These are phyloP conservation scores for Hypoxylon sp. DNA, from an alignment of 2,329 filamentous ascomycete species.

Conservation along the genomic window DNA sequence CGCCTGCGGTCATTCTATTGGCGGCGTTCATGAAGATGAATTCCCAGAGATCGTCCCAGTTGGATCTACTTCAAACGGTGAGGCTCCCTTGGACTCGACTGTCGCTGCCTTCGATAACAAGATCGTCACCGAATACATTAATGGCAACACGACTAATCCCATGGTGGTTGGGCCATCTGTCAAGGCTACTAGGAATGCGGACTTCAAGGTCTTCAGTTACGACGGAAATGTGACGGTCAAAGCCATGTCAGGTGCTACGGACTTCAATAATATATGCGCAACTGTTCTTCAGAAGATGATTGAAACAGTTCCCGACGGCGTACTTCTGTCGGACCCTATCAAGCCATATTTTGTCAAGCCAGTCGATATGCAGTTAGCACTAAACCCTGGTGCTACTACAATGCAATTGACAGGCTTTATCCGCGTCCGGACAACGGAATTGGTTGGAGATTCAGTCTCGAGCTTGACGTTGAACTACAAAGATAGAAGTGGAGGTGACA, in stretches of 20 bases:
- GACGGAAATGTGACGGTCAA: conserved; percentile 70
- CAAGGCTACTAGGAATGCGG: conserved; percentile 63
- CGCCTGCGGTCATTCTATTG: conserved; percentile 74
- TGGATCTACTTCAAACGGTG: conserved; percentile 61
- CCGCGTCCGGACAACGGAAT: conserved; percentile 68
- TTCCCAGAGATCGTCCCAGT: conserved; percentile 67
- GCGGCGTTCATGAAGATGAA: conserved; percentile 69
- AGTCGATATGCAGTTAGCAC: conserved; percentile 68
- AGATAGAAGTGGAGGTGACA: conserved; percentile 65
- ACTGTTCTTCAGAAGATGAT: conserved; percentile 72
- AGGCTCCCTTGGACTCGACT: conserved; percentile 64
- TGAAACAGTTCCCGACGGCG: conserved; percentile 68
- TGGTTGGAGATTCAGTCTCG: conserved; percentile 60
- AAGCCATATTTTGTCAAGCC: conserved; percentile 73
- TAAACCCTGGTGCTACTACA: conserved; percentile 63
- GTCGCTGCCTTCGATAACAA: conserved; percentile 68
- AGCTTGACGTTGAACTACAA: conserved; percentile 69
- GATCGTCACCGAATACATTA: conserved; percentile 70
- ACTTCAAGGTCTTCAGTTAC: conserved; percentile 69
- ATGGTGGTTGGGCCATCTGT: conserved; percentile 68
- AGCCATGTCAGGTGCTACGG: conserved; percentile 60
- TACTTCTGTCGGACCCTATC: conserved; percentile 67
- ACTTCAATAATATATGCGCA: conserved; percentile 65
- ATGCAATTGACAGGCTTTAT: conserved; percentile 69
- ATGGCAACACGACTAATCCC: conserved; percentile 67